Percentiles rank a stretch among this genome's conserved stretches.
phyloP scores from a whole-genome alignment of 768 basidiomycete species.

The Gloeostereum incarnatum region DNA sequence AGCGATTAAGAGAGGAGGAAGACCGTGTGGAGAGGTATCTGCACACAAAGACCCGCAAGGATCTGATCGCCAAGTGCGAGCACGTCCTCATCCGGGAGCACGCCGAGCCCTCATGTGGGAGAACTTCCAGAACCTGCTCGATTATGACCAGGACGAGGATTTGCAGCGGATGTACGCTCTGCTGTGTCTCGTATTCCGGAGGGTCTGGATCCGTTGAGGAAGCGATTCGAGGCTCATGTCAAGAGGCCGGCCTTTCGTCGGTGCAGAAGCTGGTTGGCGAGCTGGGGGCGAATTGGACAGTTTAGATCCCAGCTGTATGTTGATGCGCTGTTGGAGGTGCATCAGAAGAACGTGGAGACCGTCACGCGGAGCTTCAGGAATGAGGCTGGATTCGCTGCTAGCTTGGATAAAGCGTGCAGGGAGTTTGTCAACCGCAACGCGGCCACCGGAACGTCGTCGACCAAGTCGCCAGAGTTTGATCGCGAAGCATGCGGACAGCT shows the following conservation, averaged over 20 bases:
- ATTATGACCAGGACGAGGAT: constrained; percentile 93
- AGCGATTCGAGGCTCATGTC: constrained; percentile 92
- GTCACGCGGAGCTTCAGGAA: constrained; percentile 85
- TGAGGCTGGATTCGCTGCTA: constrained; percentile 89
- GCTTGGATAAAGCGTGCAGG: constrained; percentile 89
- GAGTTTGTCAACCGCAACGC: constrained; percentile 94
- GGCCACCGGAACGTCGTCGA: constrained; percentile 74
- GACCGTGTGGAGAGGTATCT: constrained; percentile 92
- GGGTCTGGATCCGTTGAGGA: constrained; percentile 84
- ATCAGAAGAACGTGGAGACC: constrained; percentile 85
- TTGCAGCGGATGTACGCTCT: constrained; percentile 92
- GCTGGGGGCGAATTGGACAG: constrained; percentile 43
- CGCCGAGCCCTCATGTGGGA: constrained; percentile 81
- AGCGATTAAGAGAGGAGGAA: constrained; percentile 88
- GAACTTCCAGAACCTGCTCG: constrained; percentile 82
- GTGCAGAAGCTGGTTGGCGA: constrained; percentile 69
- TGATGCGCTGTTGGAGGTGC: constrained; percentile 85
- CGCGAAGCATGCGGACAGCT: constrained; percentile 91
- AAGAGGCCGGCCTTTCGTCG: constrained; percentile 77
- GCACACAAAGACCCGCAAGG: constrained; percentile 83
- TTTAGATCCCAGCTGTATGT: constrained; percentile 89
- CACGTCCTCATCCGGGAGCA: constrained; percentile 87
- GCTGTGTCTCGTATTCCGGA: constrained; percentile 80
- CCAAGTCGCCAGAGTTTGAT: constrained; percentile 85
- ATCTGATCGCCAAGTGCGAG: constrained; percentile 78